Base-by-base conservation (phyloP, 2,329 filamentous ascomycete genomes). In the Trichoderma koningii region DNA sequence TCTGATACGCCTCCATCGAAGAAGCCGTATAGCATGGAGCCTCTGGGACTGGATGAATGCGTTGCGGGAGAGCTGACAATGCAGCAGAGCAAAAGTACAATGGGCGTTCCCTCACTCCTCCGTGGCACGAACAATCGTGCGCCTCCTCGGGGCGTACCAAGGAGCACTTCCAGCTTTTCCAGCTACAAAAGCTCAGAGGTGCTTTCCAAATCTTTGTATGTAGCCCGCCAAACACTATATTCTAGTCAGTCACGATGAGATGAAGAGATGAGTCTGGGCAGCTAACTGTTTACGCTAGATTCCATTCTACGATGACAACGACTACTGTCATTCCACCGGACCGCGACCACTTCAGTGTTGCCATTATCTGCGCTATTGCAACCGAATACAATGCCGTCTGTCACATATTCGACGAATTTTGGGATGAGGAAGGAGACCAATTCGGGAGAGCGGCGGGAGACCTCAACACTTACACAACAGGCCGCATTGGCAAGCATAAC, bases 401-500 rank as follows among this genome's bases (percentile, higher is more conserved):
- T 38, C 45, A 65, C 7, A 55, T 65, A 17, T 67, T 65, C 19
- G 67, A 68, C 14, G 65, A 68, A n/a, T 64, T 61, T n/a, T 68
- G 65, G 67, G 67, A 68, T 26, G 62, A 64, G 12, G 38, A 59
- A n/a, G 56, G 47, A 1, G 63, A 65, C 42, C 55, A 41, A 26
- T 68, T 63, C 19, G 62, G 56, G 7, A 67, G 56, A 55, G 62
- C 65, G 14, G 28, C 12, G 4, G 61, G 66, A 10, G 70, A 71
- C 34, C 44, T 50, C 19, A 70, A 71, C 44, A 57, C 26, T 3
- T 70, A 71, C 34, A 68, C 67, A 3, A 73, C 68, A 26, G 73
- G 72, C 14, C 67, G 67, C 10, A 69, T 74, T 5, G 69, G 70
- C 1, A 67, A 67, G 10, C 66, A 72, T 42, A 67, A 73, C 42